Evolutionary conservation across 2,329 filamentous ascomycete species (phyloP).

Genomic region (Fusarium avenaceum): DNA sequence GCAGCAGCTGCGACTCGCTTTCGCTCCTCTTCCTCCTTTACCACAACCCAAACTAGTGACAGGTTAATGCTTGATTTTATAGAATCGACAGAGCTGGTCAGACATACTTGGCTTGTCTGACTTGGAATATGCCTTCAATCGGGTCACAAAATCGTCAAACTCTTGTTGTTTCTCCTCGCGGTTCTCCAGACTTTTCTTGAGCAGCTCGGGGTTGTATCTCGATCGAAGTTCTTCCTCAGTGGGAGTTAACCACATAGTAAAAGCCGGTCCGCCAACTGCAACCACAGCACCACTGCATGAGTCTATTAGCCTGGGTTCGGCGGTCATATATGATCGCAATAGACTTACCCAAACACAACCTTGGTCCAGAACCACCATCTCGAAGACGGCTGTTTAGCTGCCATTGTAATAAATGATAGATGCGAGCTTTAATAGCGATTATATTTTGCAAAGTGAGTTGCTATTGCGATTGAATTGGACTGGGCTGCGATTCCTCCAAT

Average conservation of each 20-base stretch:
- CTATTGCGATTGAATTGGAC: constrained; percentile 6
- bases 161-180: constrained; percentile 83
- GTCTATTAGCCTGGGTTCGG: constrained; percentile 26
- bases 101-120: constrained; percentile 89
- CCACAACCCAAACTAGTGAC: constrained; percentile 63
- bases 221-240: constrained; percentile 93
- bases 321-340: constrained; percentile 24
- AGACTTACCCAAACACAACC: constrained; percentile 76
- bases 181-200: constrained; percentile 85
- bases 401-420: constrained; percentile 41
- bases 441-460: background rate
- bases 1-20: constrained; percentile 56
- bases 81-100: background rate
- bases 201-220: constrained; percentile 94
- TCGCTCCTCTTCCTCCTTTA: constrained; percentile 63
- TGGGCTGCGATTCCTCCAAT: constrained; percentile 43
- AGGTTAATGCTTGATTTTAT: constrained; percentile 24
- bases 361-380: constrained; percentile 75
- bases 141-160: constrained; percentile 87
- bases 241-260: constrained; percentile 84
- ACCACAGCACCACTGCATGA: constrained; percentile 74
- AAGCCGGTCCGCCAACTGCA: constrained; percentile 85
- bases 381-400: constrained; percentile 59
- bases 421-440: background rate
- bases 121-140: constrained; percentile 89